Conservation (phyloP, 2,329 filamentous ascomycete genomes). For the Tolypocladium inflatum region DNA sequence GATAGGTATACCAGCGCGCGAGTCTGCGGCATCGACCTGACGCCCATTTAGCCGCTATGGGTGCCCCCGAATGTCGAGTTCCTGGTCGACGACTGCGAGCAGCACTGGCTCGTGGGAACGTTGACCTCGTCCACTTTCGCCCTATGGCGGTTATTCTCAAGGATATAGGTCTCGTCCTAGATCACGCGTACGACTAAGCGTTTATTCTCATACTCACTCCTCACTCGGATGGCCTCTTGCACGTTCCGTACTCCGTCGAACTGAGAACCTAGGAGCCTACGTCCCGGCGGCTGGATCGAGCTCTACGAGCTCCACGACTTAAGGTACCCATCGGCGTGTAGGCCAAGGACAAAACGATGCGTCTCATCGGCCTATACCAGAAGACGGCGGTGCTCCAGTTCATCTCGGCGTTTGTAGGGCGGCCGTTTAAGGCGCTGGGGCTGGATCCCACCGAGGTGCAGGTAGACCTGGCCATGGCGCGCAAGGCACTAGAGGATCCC, state of each 20-base stretch:
- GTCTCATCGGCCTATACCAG: too few species aligned
- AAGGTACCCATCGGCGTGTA: too few species aligned
- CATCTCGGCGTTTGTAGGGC: too few species aligned
- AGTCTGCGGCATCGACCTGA: constrained; percentile 28
- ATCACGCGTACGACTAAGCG: constrained; percentile 10
- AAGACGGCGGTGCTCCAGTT: too few species aligned
- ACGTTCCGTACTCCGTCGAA: neutral
- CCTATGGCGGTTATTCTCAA: constrained; percentile 2
- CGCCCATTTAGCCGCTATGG: constrained; percentile 29
- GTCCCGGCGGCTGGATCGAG: constrained; percentile 12
- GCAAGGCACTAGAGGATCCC: neutral
- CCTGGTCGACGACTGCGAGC: constrained; percentile 19
- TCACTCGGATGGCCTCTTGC: neutral
- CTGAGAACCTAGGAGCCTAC: constrained; percentile 10
- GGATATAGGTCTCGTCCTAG: neutral
- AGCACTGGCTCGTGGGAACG: too few species aligned
- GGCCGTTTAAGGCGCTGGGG: neutral
- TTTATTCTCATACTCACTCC: neutral
- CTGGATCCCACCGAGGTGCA: neutral
- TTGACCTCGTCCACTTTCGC: constrained; percentile 18
- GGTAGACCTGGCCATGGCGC: neutral
- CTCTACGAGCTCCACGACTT: too few species aligned
- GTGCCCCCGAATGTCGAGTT: constrained; percentile 30
- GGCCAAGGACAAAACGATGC: too few species aligned
- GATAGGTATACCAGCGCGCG: constrained; percentile 24